A percentile compares a stretch with the other conserved stretches of the same genome.
These are phyloP conservation scores for Suillus brevipes DNA, from an alignment of 768 basidiomycete genomes.

Conservation along the genomic window DNA sequence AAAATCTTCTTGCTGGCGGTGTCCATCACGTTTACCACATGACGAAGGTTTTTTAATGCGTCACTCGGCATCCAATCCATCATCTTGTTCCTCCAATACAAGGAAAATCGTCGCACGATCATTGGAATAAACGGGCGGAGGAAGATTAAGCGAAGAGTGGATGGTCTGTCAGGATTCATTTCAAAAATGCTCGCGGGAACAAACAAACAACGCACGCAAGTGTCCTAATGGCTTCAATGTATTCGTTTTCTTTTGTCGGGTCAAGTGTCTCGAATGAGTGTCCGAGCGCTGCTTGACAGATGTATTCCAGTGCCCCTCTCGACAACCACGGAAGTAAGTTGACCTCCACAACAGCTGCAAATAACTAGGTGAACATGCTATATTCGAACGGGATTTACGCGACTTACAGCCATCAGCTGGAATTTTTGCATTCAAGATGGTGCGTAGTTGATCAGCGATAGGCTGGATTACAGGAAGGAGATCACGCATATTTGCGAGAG, in stretches of 20 bases:
- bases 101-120: conserved; percentile 29
- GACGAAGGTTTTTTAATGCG: conserved; percentile 27
- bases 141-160: conserved; percentile 25
- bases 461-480: conserved; percentile 33
- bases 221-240: conserved; percentile 29
- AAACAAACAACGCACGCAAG: conserved; percentile 28
- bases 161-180: conserved; percentile 21
- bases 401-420: conserved; percentile 24
- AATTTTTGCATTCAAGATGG: conserved; percentile 21
- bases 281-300: conserved; percentile 35
- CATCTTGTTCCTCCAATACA: conserved; percentile 34
- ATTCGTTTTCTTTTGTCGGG: conserved; percentile 24
- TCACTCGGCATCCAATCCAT: conserved; percentile 33
- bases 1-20: conserved; percentile 28
- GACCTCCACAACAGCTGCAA: conserved; percentile 29
- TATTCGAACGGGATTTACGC: background rate
- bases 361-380: background rate
- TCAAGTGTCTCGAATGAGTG: conserved; percentile 34
- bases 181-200: background rate
- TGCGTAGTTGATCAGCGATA: conserved; percentile 31
- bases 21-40: conserved; percentile 32
- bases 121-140: conserved; percentile 35
- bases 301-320: conserved; percentile 37
- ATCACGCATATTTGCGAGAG: conserved; percentile 30
- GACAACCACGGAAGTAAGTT: conserved; percentile 36